Percentiles rank a stretch among this genome's conserved stretches.
Conservation (phyloP, 352 stramenopile genomes). For the Phytophthora fragariae region DNA sequence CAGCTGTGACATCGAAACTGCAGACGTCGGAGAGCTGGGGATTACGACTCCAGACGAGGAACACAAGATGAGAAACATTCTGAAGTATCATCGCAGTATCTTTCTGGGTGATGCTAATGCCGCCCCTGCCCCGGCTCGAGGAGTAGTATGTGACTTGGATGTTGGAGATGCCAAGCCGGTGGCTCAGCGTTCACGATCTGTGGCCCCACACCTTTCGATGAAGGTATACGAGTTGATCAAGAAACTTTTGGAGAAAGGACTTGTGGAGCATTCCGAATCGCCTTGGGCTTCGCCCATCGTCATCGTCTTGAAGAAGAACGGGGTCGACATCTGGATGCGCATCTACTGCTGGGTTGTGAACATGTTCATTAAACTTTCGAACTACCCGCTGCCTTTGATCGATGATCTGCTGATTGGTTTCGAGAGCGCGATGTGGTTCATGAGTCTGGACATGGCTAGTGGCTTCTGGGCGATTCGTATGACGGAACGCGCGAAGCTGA, state of each 20-base stretch:
- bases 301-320: slow-evolving; percentile 17
- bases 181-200: not conserved
- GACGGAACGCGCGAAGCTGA: slow-evolving; percentile 21
- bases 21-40: too few species aligned
- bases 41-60: too few species aligned
- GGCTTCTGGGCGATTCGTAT: slow-evolving; percentile 34
- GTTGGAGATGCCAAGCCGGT: not conserved
- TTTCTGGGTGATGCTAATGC: not conserved
- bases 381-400: slow-evolving; percentile 3
- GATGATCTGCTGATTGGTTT: too few species aligned
- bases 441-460: slow-evolving; percentile 23
- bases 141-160: not conserved
- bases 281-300: not conserved
- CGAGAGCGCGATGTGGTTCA: slow-evolving; percentile 8
- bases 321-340: slow-evolving; percentile 15
- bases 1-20: too few species aligned
- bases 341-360: slow-evolving; percentile 36
- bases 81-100: not conserved
- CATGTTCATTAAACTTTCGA: slow-evolving; percentile 17
- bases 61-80: too few species aligned
- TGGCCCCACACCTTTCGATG: not conserved
- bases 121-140: not conserved
- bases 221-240: slow-evolving; percentile 15
- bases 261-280: slow-evolving; percentile 1
- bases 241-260: slow-evolving; percentile 3